phyloP scores from a whole-genome alignment of 1,139 yeast genomes.

The Blastobotrys proliferans region DNA sequence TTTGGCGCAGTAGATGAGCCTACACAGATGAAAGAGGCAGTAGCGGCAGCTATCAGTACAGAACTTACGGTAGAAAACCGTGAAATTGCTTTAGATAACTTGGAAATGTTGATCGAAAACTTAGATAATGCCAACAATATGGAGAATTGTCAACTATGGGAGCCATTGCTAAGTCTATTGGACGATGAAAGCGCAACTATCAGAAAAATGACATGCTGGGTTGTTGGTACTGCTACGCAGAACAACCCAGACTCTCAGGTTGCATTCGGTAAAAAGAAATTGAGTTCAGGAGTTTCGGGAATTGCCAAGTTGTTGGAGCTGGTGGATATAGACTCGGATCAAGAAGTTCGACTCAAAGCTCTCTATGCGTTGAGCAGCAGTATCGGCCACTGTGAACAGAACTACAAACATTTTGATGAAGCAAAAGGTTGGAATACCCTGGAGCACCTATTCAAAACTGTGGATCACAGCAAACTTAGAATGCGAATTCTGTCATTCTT shows the following conservation, averaged over 20 bases:
- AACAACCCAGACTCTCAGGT: constrained; percentile 53
- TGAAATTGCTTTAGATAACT: constrained; percentile 78
- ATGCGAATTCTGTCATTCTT: constrained; percentile 49
- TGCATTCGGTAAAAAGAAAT: constrained; percentile 15
- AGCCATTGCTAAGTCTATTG: constrained; percentile 52
- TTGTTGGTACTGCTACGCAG: constrained; percentile 89
- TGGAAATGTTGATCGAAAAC: constrained; percentile 91
- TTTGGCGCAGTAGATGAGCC: constrained; percentile 57
- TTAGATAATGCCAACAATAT: constrained; percentile 93
- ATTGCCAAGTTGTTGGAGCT: constrained; percentile 26
- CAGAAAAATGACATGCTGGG: constrained; percentile 60
- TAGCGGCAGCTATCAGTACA: constrained; percentile 63
- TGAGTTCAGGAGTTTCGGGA: constrained; percentile 25
- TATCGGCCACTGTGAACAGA: constrained; percentile 64
- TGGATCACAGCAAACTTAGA: constrained; percentile 36
- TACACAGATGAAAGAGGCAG: constrained; percentile 62
- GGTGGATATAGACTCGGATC: constrained; percentile 24
- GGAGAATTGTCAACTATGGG: constrained; percentile 81
- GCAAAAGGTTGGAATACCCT: constrained; percentile 61
- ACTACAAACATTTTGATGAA: constrained; percentile 52
- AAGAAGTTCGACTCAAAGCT: constrained; percentile 52
- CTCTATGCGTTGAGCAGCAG: constrained; percentile 73
- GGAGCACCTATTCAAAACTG: constrained; percentile 24
- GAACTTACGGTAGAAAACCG: constrained; percentile 57
- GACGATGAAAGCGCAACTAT: constrained; percentile 44